These are phyloP conservation scores for Prunus campanulata DNA, from an alignment of 306 rosid species.

Conservation along the genomic window DNA sequence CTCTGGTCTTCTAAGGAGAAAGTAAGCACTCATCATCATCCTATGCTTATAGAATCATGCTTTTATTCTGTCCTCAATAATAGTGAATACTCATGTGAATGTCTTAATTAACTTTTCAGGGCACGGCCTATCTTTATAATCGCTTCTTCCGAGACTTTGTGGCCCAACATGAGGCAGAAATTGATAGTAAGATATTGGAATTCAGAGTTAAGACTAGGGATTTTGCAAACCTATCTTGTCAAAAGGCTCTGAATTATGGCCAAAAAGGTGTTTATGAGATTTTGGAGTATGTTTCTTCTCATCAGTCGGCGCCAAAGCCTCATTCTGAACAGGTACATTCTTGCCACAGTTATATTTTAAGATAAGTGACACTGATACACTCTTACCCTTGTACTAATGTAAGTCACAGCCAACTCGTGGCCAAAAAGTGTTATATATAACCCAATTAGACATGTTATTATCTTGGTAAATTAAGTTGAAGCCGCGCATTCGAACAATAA, in stretches of 20 bases:
- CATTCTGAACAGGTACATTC: not conserved
- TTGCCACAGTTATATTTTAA: not conserved
- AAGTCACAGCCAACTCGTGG: too few species aligned
- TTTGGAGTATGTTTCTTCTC: constrained; percentile 25
- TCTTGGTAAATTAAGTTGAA: too few species aligned
- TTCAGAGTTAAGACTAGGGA: constrained; percentile 23
- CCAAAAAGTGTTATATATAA: too few species aligned
- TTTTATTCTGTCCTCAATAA: not conserved
- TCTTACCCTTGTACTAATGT: too few species aligned
- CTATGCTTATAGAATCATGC: not conserved
- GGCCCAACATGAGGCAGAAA: constrained; percentile 29
- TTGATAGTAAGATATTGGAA: constrained; percentile 30
- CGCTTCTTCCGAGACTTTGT: constrained; percentile 27
- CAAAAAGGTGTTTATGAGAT: constrained; percentile 19
- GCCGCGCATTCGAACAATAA: too few species aligned
- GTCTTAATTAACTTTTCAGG: constrained; percentile 12
- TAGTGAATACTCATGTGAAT: not conserved
- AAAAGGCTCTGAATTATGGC: constrained; percentile 22
- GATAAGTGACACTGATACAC: too few species aligned
- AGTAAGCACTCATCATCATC: constrained; percentile 16
- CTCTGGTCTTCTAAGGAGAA: constrained; percentile 40
- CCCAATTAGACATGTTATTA: too few species aligned
- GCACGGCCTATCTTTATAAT: constrained; percentile 19
- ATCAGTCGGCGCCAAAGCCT: not conserved
- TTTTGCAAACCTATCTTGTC: constrained; percentile 23